Percentiles rank a stretch among this genome's conserved stretches.
Conservation (phyloP, 2,329 filamentous ascomycete genomes). For the Escovopsis weberi region DNA sequence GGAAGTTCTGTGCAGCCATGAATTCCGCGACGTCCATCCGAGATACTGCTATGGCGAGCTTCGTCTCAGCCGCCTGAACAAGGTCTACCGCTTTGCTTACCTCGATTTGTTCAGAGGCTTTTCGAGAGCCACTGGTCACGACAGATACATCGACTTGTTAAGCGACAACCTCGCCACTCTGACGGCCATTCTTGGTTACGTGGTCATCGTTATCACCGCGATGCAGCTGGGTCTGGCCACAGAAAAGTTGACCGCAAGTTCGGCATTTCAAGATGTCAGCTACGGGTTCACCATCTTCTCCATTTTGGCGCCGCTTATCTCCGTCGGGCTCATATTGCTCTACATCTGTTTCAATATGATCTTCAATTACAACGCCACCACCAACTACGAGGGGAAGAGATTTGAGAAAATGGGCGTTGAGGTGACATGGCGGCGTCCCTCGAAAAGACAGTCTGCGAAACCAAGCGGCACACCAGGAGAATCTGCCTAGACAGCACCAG, state of each 20-base stretch:
- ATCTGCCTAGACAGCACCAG: too few species aligned
- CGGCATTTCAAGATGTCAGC: constrained; percentile 25
- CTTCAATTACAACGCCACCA: background rate
- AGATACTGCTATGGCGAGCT: constrained; percentile 28
- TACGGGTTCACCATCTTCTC: constrained; percentile 35
- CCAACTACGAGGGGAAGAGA: background rate
- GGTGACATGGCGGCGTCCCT: background rate
- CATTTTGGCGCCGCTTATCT: constrained; percentile 24
- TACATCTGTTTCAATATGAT: constrained; percentile 1
- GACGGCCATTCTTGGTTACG: constrained; percentile 24
- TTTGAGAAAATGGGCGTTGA: background rate
- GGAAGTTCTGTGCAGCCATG: constrained; percentile 9
- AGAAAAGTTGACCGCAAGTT: constrained; percentile 15
- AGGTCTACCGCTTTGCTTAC: constrained; percentile 21
- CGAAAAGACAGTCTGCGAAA: too few species aligned
- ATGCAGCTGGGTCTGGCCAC: constrained; percentile 34
- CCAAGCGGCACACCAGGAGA: too few species aligned
- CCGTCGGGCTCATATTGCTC: constrained; percentile 7
- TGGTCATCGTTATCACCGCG: constrained; percentile 30
- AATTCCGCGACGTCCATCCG: constrained; percentile 15
- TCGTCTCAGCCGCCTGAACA: constrained; percentile 23
- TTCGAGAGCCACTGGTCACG: constrained; percentile 7
- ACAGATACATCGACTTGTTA: constrained; percentile 25
- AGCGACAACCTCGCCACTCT: constrained; percentile 28
- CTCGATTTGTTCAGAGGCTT: constrained; percentile 10